Evolutionary conservation across 331 rosid genomes (phyloP), one percentile per base, ranked within the genome.

Genomic region (Spiraea crenata): DNA sequence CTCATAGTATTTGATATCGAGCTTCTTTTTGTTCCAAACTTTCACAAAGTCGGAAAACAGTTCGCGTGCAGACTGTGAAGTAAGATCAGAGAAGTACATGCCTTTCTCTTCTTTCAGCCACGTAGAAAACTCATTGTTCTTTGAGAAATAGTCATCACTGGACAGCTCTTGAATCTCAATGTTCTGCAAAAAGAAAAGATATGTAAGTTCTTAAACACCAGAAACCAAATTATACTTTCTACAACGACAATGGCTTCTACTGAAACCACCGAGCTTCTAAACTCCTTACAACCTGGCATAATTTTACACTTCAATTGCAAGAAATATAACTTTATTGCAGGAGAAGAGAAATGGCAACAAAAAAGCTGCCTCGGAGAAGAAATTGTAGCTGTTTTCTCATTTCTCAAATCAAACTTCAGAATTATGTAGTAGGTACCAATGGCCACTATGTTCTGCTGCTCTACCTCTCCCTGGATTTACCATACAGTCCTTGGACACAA

Each of bases 71-170:
- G 92, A 83, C 81, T 89, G 95, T 0, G 96, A 82, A 2, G 84
- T 81, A 46, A 93, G 89, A 63, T 93, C 97, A 17, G 95, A 89
- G 91, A 93, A 93, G 71, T 89, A 93, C 44, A 91, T 73, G 44
- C 84, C 83, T 74, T 86, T 93, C 88, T 87, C 91, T 76, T 93
- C 99, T 73, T 93, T 91, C 74, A 91, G 85, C 99, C 99, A 93
- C 13, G 86, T 86, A 63, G 99, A 85, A 72, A 93, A 93, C 71
- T 93, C 99, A 16, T 89, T 93, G 51, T 87, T 93, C 95, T 91
- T 93, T 0, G 80, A 77, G 80, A 93, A 93, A 74, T 93, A 93
- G 70, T 91, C 97, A 62, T 91, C 97, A 35, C 52, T 77, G 17
- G 95, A 89, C 68, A 93, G 79, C 61, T 91, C 89, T 71, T 83